phyloP scores from a whole-genome alignment of 345 rosid genomes.

The Sapria himalayana region DNA sequence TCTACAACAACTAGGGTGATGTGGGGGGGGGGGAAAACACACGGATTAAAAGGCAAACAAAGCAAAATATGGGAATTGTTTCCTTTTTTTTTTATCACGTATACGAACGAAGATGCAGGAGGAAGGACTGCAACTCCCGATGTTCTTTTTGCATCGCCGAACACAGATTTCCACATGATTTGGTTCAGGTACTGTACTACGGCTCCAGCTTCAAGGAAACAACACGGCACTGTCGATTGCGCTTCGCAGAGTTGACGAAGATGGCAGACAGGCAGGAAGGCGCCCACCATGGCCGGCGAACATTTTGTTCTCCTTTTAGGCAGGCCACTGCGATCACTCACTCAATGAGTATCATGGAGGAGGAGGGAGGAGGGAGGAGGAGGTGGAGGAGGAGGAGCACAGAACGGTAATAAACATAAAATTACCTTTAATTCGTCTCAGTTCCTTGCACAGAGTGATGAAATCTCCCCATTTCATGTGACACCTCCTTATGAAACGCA shows the following conservation, averaged over 20 bases:
- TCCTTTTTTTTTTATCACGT: too few relatives aligned
- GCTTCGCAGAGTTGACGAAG: slow-evolving; percentile 70
- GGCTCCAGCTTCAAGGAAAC: slow-evolving; percentile 95
- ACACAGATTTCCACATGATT: too few relatives aligned
- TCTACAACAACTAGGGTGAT: too few relatives aligned
- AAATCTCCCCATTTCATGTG: slow-evolving; percentile 99
- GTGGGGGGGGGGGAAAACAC: too few relatives aligned
- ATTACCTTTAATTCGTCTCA: slow-evolving; percentile 81
- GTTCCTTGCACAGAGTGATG: slow-evolving; percentile 92
- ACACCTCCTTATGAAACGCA: slow-evolving; percentile 87
- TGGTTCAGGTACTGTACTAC: slow-evolving; percentile 27
- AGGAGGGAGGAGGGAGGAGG: neutral
- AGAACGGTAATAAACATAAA: slow-evolving; percentile 1
- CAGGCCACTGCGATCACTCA: slow-evolving; percentile 46
- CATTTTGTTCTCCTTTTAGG: slow-evolving; percentile 90
- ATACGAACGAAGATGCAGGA: too few relatives aligned
- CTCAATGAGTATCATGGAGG: slow-evolving; percentile 5
- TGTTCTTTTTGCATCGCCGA: too few relatives aligned
- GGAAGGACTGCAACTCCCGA: too few relatives aligned
- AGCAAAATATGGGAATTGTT: too few relatives aligned
- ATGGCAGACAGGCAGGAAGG: slow-evolving; percentile 74
- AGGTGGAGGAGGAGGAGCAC: neutral
- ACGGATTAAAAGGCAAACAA: too few relatives aligned
- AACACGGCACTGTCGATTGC: slow-evolving; percentile 88
- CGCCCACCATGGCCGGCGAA: slow-evolving; percentile 97